Conservation (phyloP, 1,284 basidiomycete genomes). For the Sparassis latifolia region DNA sequence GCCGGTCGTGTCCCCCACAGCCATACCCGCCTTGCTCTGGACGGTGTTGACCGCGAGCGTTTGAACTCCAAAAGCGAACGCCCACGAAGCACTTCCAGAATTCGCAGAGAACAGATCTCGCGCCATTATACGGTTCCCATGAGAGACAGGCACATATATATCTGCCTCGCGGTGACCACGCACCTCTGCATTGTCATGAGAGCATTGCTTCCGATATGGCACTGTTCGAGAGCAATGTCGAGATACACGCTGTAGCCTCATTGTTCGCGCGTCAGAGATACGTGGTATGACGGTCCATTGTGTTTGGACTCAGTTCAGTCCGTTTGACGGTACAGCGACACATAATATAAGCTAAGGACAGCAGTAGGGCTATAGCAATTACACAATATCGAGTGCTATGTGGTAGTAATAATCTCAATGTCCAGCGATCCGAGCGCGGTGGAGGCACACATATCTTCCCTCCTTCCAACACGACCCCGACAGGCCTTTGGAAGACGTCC, state of each 20-base stretch:
- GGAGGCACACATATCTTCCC: background rate
- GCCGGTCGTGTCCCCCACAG: no score
- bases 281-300: background rate
- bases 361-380: conserved; percentile 12
- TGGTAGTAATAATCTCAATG: conserved; percentile 13
- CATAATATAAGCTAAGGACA: conserved; percentile 16
- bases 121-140: no score
- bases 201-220: background rate
- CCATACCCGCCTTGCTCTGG: no score
- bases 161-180: conserved; percentile 19
- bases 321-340: conserved; percentile 3
- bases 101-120: no score
- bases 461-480: background rate
- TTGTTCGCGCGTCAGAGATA: conserved; percentile 5
- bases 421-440: conserved; percentile 4
- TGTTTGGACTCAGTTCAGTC: no score
- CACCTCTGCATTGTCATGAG: conserved; percentile 11
- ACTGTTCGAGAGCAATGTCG: background rate
- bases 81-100: no score
- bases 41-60: no score
- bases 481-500: background rate
- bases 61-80: no score
- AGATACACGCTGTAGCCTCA: conserved; percentile 11
- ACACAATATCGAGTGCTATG: conserved; percentile 14
- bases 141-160: background rate